These are phyloP conservation scores for Elongisporangium undulatum DNA, from an alignment of 352 stramenopile species.

Conservation along the genomic window DNA sequence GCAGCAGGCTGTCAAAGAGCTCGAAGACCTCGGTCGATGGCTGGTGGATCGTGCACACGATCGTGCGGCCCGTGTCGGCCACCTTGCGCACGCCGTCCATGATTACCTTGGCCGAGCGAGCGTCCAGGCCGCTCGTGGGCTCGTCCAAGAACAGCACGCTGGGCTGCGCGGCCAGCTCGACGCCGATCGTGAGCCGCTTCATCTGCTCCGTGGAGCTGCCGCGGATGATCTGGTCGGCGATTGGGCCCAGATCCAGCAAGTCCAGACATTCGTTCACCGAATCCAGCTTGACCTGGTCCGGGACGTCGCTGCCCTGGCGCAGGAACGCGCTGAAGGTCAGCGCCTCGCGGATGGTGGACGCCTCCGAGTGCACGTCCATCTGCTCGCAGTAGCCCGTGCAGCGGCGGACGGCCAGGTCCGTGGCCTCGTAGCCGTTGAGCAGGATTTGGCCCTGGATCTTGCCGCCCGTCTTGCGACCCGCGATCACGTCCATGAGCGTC, in stretches of 20 bases:
- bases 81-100: conserved; percentile 75
- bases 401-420: conserved; percentile 22
- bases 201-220: conserved; percentile 26
- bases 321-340: conserved; percentile 85
- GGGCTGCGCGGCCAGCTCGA: conserved; percentile 70
- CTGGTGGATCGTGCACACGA: conserved; percentile 90
- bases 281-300: conserved; percentile 26
- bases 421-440: conserved; percentile 43
- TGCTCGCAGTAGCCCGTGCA: conserved; percentile 67
- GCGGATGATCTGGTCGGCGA: conserved; percentile 35
- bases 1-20: conserved; percentile 82
- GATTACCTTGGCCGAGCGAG: conserved; percentile 60
- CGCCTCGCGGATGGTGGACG: conserved; percentile 83
- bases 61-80: conserved; percentile 38
- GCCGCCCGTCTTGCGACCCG: conserved; percentile 65
- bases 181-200: conserved; percentile 35
- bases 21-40: conserved; percentile 77
- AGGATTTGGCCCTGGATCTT: conserved; percentile 40
- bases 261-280: conserved; percentile 27
- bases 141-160: conserved; percentile 70
- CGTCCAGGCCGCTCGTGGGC: conserved; percentile 75
- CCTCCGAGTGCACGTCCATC: conserved; percentile 85
- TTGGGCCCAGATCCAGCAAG: conserved; percentile 24
- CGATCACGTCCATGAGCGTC: conserved; percentile 90
- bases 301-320: conserved; percentile 31